These are phyloP conservation scores for Beauveria pseudobassiana DNA, from an alignment of 2,329 filamentous ascomycete species.

Conservation along the genomic window DNA sequence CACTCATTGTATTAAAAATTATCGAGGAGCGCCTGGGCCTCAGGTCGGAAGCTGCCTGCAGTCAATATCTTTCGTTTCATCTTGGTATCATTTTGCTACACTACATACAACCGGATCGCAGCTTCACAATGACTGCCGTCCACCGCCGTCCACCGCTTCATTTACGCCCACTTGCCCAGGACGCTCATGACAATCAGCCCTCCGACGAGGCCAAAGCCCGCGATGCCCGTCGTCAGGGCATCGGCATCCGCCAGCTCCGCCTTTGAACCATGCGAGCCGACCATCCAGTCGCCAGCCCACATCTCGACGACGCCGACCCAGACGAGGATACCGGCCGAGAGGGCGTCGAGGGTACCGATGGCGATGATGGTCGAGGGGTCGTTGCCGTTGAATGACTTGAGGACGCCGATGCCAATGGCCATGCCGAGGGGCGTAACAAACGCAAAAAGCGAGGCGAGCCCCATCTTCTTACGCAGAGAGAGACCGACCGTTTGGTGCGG, in stretches of 20 bases:
- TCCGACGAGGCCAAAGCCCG: conserved; percentile 44
- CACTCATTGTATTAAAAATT: too few relatives aligned
- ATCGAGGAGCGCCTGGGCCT: too few relatives aligned
- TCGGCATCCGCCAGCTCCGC: conserved; percentile 47
- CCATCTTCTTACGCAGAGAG: conserved; percentile 43
- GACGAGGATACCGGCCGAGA: conserved; percentile 68
- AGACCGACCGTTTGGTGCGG: conserved; percentile 18
- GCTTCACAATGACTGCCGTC: background rate
- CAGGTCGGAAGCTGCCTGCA: background rate
- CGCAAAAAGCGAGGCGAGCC: conserved; percentile 58
- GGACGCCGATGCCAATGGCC: conserved; percentile 69
- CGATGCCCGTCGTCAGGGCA: conserved; percentile 39
- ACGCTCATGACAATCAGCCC: conserved; percentile 65
- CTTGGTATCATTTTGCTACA: background rate
- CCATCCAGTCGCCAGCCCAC: conserved; percentile 68
- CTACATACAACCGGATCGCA: background rate
- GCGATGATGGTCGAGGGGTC: conserved; percentile 60
- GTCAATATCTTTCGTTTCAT: background rate
- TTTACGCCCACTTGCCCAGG: conserved; percentile 66
- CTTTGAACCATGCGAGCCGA: conserved; percentile 31
- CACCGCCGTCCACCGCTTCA: background rate
- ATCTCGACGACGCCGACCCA: conserved; percentile 78
- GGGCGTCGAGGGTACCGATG: conserved; percentile 64
- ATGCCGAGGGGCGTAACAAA: conserved; percentile 71
- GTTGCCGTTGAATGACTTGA: conserved; percentile 66